These are phyloP conservation scores for Leccinum sublutescens DNA, from an alignment of 768 basidiomycete genomes.

Conservation along the genomic window DNA sequence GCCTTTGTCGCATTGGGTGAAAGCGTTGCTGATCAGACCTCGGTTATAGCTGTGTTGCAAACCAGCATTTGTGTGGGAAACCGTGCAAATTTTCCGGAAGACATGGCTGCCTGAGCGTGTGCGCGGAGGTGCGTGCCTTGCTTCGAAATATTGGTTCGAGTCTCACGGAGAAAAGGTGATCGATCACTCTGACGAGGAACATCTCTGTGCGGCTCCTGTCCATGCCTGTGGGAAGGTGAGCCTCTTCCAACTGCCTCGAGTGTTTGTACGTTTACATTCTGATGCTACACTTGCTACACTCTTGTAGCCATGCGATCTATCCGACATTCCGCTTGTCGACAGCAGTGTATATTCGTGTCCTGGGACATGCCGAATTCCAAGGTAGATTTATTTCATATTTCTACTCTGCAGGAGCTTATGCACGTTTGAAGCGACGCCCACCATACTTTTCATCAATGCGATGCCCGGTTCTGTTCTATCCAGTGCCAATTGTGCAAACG, in stretches of 20 bases:
- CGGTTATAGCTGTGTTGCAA: constrained; percentile 47
- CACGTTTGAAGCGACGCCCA: constrained; percentile 37
- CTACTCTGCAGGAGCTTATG: neutral
- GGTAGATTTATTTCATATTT: constrained; percentile 27
- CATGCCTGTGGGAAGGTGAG: constrained; percentile 58
- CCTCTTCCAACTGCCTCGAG: no score
- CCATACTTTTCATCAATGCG: constrained; percentile 51
- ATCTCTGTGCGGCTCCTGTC: constrained; percentile 49
- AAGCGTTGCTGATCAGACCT: neutral
- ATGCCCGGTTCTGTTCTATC: constrained; percentile 51
- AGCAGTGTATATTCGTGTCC: constrained; percentile 40
- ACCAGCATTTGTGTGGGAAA: constrained; percentile 55
- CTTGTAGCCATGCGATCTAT: constrained; percentile 41
- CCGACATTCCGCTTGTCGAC: constrained; percentile 28
- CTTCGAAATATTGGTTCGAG: neutral
- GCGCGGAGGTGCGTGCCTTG: constrained; percentile 44
- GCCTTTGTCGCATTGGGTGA: constrained; percentile 4
- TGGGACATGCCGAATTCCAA: constrained; percentile 41
- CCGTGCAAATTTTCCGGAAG: constrained; percentile 45
- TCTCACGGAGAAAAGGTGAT: constrained; percentile 35
- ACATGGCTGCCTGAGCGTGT: constrained; percentile 50
- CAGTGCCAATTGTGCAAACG: constrained; percentile 48
- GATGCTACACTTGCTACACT: neutral
- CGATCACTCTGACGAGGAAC: constrained; percentile 47
- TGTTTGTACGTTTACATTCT: neutral